Conservation (phyloP, 2,329 filamentous ascomycete genomes). For the Talaromyces amestolkiae region DNA sequence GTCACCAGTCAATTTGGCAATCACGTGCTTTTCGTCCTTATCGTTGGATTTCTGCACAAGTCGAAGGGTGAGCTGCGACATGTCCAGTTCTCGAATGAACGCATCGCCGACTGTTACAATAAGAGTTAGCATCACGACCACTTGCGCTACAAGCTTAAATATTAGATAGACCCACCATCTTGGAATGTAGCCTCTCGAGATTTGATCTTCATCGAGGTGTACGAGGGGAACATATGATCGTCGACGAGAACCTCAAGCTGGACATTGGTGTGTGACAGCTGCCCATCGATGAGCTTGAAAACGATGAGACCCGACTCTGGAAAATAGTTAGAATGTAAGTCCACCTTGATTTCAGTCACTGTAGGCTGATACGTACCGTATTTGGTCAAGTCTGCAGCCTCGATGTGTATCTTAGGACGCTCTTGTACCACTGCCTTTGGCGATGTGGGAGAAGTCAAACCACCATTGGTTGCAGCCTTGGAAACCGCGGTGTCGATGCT, state of each 20-base stretch:
- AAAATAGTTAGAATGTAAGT: conserved; percentile 33
- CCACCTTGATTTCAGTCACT: not conserved
- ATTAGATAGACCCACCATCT: conserved; percentile 58
- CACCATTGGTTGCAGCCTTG: conserved; percentile 28
- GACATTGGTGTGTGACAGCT: conserved; percentile 72
- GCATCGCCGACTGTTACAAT: conserved; percentile 69
- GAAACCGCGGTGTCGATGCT: conserved; percentile 38
- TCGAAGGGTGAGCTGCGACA: conserved; percentile 86
- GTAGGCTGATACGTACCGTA: conserved; percentile 54
- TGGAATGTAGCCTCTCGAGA: conserved; percentile 71
- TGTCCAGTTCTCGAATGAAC: conserved; percentile 94
- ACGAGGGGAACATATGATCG: conserved; percentile 89
- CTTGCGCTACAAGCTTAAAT: not conserved
- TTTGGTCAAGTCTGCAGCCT: conserved; percentile 73
- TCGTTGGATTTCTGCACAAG: conserved; percentile 75
- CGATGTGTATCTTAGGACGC: conserved; percentile 73
- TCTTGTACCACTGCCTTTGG: conserved; percentile 38
- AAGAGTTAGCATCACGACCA: not conserved
- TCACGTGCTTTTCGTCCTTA: conserved; percentile 65
- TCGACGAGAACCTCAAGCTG: conserved; percentile 89
- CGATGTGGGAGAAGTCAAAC: conserved; percentile 41
- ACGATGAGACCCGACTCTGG: conserved; percentile 85
- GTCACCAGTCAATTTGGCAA: conserved; percentile 79
- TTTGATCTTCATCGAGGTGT: conserved; percentile 73
- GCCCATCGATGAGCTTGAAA: conserved; percentile 88